Percentiles rank a stretch among this genome's conserved stretches.
These are phyloP conservation scores for Ottelia alismoides DNA, from an alignment of 106 monocot species.

Conservation along the genomic window DNA sequence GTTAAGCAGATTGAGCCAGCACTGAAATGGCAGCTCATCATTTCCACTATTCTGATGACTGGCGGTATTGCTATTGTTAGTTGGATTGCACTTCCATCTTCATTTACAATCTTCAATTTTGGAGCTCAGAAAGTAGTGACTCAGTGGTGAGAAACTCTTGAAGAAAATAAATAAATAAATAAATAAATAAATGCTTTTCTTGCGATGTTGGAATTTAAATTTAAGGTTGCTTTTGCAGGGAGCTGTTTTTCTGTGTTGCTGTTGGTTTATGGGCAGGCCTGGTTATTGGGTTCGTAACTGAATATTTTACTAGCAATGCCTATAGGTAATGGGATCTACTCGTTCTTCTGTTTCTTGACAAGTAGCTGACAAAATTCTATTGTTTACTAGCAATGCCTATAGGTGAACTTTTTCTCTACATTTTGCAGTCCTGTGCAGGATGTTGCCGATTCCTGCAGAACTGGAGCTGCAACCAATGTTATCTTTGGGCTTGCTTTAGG, in stretches of 20 bases:
- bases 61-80: constrained; percentile 16
- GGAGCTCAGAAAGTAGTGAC: constrained; percentile 18
- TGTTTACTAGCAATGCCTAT: no score
- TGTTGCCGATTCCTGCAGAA: constrained; percentile 27
- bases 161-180: no score
- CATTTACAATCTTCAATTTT: constrained; percentile 20
- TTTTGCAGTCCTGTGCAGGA: constrained; percentile 18
- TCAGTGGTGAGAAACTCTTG: no score
- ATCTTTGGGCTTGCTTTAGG: constrained; percentile 24
- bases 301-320: constrained; percentile 24
- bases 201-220: no score
- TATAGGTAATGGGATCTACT: constrained; percentile 7
- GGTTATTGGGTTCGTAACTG: constrained; percentile 20
- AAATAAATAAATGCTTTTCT: no score
- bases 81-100: constrained; percentile 15
- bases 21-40: constrained; percentile 18
- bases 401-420: no score
- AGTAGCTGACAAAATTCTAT: no score
- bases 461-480: constrained; percentile 22
- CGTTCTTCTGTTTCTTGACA: no score
- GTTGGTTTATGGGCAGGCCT: constrained; percentile 22
- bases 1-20: constrained; percentile 22
- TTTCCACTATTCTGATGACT: constrained; percentile 16
- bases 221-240: constrained; percentile 2
- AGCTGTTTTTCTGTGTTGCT: constrained; percentile 21